Conservation (phyloP, 768 basidiomycete species). For the Podaxis sp. region DNA sequence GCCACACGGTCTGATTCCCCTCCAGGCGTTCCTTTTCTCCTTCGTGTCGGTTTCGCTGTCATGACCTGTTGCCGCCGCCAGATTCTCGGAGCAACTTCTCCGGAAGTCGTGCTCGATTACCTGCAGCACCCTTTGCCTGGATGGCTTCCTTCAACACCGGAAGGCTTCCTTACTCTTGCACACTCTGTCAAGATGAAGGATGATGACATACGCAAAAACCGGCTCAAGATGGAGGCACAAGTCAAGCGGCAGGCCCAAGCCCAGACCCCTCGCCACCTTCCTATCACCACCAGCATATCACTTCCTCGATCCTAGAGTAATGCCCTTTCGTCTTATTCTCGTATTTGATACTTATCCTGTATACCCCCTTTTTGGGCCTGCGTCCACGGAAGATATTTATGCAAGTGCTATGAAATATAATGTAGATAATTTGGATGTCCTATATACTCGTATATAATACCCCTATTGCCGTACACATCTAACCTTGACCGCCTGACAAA, state of each 20-base stretch:
- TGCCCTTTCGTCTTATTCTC: neutral
- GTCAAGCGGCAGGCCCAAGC: constrained; percentile 60
- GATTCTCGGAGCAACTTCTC: constrained; percentile 51
- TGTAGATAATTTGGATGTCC: neutral
- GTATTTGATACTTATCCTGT: neutral
- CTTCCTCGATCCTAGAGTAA: constrained; percentile 6
- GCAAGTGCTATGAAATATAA: neutral
- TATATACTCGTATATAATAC: neutral
- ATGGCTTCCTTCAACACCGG: constrained; percentile 59
- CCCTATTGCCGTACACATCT: neutral
- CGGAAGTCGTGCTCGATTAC: constrained; percentile 44
- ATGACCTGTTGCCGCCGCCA: constrained; percentile 58
- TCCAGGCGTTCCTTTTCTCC: constrained; percentile 68
- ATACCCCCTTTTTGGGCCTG: neutral
- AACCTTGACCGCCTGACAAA: neutral
- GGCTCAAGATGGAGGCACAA: constrained; percentile 73
- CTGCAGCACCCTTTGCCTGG: constrained; percentile 51
- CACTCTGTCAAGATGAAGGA: constrained; percentile 74
- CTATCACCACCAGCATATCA: constrained; percentile 7
- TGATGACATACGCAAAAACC: constrained; percentile 75
- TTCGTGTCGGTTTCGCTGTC: constrained; percentile 72
- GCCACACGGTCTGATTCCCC: neutral
- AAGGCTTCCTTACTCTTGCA: constrained; percentile 60
- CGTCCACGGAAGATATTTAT: neutral
- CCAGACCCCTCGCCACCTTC: constrained; percentile 31